These are phyloP conservation scores for Diplodia seriata DNA, from an alignment of 2,329 filamentous ascomycete species.

Conservation along the genomic window DNA sequence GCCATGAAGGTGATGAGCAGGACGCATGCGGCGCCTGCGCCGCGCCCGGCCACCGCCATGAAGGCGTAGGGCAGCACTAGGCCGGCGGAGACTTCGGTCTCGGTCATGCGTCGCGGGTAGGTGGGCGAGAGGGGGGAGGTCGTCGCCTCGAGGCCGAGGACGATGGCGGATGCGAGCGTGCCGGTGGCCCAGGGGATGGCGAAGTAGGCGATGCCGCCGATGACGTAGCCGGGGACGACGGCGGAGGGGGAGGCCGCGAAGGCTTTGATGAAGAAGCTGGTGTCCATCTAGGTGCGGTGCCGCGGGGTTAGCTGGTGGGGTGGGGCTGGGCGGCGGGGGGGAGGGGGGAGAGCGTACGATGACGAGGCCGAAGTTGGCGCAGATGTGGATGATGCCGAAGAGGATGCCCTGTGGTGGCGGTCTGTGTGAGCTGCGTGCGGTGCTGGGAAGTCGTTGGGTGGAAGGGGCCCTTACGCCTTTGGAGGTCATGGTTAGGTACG, in stretches of 20 bases:
- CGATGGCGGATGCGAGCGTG: constrained; percentile 58
- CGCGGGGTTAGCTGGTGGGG: neutral
- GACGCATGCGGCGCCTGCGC: constrained; percentile 46
- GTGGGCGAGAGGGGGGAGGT: constrained; percentile 59
- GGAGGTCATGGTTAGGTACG: constrained; percentile 64
- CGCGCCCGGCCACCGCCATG: constrained; percentile 49
- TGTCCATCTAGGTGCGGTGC: constrained; percentile 51
- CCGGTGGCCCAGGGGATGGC: constrained; percentile 62
- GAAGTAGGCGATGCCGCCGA: constrained; percentile 62
- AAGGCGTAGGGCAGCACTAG: constrained; percentile 51
- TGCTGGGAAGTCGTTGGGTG: neutral
- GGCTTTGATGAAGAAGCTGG: constrained; percentile 61
- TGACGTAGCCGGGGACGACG: constrained; percentile 59
- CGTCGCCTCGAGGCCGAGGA: constrained; percentile 55
- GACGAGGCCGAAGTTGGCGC: constrained; percentile 60
- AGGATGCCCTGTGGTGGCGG: constrained; percentile 51
- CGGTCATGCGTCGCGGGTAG: constrained; percentile 54
- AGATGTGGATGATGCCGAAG: constrained; percentile 58
- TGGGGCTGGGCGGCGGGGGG: neutral
- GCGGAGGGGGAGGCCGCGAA: constrained; percentile 56
- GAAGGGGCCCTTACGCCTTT: constrained; percentile 39
- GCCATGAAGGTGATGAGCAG: constrained; percentile 50
- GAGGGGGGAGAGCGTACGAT: constrained; percentile 40
- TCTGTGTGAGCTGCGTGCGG: neutral
- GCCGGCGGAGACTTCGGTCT: constrained; percentile 46